Conservation (phyloP, 176 grass and related monocot genomes). For the Phragmites australis region DNA sequence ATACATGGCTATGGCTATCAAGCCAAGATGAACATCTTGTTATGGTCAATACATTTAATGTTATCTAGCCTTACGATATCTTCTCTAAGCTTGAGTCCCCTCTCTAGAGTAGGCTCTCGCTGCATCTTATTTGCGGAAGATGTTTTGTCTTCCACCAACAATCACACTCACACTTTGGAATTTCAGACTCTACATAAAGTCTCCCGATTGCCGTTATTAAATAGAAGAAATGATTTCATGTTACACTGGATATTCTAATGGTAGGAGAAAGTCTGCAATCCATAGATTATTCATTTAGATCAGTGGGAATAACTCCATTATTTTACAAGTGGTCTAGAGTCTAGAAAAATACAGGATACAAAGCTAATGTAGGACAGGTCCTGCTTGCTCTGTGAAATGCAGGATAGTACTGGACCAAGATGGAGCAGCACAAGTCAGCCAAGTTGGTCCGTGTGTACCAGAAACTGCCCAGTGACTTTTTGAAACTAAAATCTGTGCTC, state of each 20-base stretch:
- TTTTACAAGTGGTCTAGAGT: not conserved
- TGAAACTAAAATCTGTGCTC: not conserved
- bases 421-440: not conserved
- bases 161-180: not conserved
- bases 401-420: not conserved
- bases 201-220: not conserved
- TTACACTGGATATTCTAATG: not conserved
- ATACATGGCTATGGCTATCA: too few species aligned
- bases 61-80: too few species aligned
- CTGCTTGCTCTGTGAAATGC: not conserved
- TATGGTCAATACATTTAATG: too few species aligned
- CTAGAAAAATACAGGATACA: not conserved
- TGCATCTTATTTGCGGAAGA: too few species aligned
- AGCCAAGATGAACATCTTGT: too few species aligned
- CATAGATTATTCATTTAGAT: not conserved
- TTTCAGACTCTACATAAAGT: slow-evolving; percentile 32
- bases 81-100: too few species aligned
- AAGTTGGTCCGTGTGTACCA: too few species aligned
- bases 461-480: not conserved
- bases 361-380: not conserved
- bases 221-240: not conserved
- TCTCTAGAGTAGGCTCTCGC: too few species aligned
- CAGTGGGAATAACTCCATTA: not conserved
- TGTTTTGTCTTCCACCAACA: too few species aligned
- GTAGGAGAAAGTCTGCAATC: not conserved